Percentiles rank a stretch among this genome's conserved stretches.
Conservation (phyloP, 1,284 basidiomycete genomes). For the Cutaneotrichosporon spelunceum region DNA sequence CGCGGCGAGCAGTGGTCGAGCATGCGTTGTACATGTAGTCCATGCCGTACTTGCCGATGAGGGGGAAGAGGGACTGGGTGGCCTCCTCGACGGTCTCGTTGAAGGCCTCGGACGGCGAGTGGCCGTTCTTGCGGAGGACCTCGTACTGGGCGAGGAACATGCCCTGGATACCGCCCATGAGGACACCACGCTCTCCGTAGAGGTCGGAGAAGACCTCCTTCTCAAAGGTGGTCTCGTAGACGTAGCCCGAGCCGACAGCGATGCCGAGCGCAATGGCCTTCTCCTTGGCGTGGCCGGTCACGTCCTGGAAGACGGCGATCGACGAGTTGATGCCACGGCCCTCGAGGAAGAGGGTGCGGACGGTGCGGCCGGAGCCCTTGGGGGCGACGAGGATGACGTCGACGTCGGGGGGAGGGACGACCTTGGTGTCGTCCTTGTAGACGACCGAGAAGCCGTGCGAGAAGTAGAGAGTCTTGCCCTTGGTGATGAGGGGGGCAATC, state of each 20-base stretch:
- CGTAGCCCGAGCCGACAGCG: constrained; percentile 83
- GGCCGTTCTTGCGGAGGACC: constrained; percentile 96
- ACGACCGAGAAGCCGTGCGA: constrained; percentile 99
- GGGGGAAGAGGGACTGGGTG: constrained; percentile 94
- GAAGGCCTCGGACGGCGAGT: constrained; percentile 94
- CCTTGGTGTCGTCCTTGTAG: constrained; percentile 95
- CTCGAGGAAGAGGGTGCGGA: constrained; percentile 99
- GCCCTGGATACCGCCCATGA: constrained; percentile 99
- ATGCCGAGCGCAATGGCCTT: constrained; percentile 94
- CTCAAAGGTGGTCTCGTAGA: constrained; percentile 92
- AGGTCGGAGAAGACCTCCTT: constrained; percentile 99
- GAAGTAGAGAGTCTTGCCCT: constrained; percentile 99
- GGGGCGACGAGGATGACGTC: constrained; percentile 99
- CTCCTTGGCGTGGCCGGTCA: constrained; percentile 96
- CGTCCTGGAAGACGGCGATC: constrained; percentile 64
- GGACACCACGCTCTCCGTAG: constrained; percentile 99
- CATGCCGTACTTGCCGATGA: constrained; percentile 96
- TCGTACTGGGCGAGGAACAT: constrained; percentile 98
- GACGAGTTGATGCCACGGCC: constrained; percentile 67
- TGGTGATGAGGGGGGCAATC: constrained; percentile 87
- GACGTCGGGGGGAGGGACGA: constrained; percentile 85
- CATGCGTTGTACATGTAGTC: constrained; percentile 99
- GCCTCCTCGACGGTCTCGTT: constrained; percentile 99
- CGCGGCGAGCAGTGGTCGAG: constrained; percentile 97
- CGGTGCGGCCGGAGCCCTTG: constrained; percentile 97